Evolutionary conservation across 2,329 filamentous ascomycete genomes (phyloP).

Genomic region (Diaporthe velutina): DNA sequence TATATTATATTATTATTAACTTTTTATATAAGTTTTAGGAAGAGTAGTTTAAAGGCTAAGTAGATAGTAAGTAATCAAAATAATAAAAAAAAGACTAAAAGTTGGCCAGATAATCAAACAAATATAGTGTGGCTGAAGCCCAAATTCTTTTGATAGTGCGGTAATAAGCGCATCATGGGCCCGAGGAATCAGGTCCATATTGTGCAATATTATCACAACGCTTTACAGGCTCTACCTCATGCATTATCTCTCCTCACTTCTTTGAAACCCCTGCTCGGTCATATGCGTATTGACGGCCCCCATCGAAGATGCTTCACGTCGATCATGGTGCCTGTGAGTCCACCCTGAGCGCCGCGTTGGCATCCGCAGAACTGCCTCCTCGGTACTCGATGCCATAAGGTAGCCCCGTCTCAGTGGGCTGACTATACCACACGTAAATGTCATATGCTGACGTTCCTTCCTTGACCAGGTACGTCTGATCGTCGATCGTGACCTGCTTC

Average conservation of each 20-base stretch:
- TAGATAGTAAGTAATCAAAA: too few species aligned
- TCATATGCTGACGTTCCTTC: neutral
- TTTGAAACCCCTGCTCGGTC: neutral
- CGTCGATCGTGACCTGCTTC: slow-evolving; percentile 1
- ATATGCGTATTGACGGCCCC: neutral
- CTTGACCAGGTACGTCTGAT: slow-evolving; percentile 1
- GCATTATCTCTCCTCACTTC: neutral
- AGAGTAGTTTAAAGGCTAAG: too few species aligned
- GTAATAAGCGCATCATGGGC: neutral
- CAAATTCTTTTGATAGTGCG: neutral
- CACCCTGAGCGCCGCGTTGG: slow-evolving; percentile 14
- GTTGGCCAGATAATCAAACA: too few species aligned
- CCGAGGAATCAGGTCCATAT: neutral
- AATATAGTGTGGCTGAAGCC: too few species aligned
- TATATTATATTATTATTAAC: too few species aligned
- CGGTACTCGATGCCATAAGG: neutral
- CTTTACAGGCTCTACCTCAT: neutral
- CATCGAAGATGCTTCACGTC: neutral
- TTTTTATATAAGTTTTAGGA: too few species aligned
- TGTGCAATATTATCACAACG: neutral
- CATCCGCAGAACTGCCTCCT: neutral
- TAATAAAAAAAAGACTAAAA: too few species aligned
- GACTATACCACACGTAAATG: slow-evolving; percentile 18
- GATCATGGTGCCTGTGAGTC: neutral
- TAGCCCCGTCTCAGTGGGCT: neutral